These are phyloP conservation scores for Fistulina hepatica DNA, from an alignment of 1,284 basidiomycete species.

Conservation along the genomic window DNA sequence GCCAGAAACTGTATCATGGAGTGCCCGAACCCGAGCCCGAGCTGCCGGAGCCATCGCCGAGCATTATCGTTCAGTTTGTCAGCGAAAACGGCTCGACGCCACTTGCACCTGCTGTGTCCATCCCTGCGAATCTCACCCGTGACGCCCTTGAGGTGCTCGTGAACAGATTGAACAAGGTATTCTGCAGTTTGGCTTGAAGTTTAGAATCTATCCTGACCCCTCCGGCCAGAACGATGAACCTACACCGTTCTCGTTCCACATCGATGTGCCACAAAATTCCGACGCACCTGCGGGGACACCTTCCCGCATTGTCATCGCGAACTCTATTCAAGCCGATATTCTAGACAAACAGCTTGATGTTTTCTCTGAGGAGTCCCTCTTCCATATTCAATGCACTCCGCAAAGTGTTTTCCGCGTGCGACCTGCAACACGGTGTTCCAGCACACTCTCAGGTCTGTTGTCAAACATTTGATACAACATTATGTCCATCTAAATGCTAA, in stretches of 20 bases:
- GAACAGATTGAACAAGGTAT: slow-evolving; percentile 72
- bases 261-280: slow-evolving; percentile 52
- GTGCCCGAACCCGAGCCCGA: slow-evolving; percentile 53
- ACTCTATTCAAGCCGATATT: slow-evolving; percentile 73
- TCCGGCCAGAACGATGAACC: slow-evolving; percentile 58
- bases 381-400: slow-evolving; percentile 82
- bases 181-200: slow-evolving; percentile 14
- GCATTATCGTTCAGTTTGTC: slow-evolving; percentile 84
- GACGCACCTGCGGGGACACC: slow-evolving; percentile 44
- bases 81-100: slow-evolving; percentile 73
- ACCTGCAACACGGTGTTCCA: slow-evolving; percentile 87
- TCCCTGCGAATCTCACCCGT: slow-evolving; percentile 80
- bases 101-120: slow-evolving; percentile 77
- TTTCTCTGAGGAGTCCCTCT: slow-evolving; percentile 80
- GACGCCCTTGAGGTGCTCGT: slow-evolving; percentile 78
- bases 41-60: slow-evolving; percentile 42
- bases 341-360: slow-evolving; percentile 57
- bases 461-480: neutral
- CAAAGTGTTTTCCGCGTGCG: slow-evolving; percentile 94
- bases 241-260: slow-evolving; percentile 82
- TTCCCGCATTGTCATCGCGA: slow-evolving; percentile 68
- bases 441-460: slow-evolving; percentile 70
- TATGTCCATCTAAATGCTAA: too few species aligned
- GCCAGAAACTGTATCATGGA: slow-evolving; percentile 72
- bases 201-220: slow-evolving; percentile 9